phyloP scores from a whole-genome alignment of 1,139 yeast species.

The Debaryomyces psychrophilus region DNA sequence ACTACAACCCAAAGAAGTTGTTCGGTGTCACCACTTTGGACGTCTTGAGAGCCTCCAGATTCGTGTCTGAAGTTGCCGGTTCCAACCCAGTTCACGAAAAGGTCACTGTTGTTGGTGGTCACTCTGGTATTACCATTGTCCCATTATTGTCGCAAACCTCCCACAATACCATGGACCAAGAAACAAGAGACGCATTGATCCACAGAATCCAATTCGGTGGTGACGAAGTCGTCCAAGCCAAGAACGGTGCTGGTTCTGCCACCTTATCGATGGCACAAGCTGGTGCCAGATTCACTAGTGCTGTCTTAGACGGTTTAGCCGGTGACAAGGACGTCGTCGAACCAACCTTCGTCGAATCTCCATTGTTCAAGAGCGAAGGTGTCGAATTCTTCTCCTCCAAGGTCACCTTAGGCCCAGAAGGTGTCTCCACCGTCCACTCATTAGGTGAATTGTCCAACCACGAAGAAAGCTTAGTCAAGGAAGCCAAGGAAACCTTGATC shows the following conservation, averaged over 20 bases:
- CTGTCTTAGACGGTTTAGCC: conserved; percentile 59
- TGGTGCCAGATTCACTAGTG: conserved; percentile 75
- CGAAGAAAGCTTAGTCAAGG: conserved; percentile 60
- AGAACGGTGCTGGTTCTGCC: conserved; percentile 93
- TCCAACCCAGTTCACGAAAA: conserved; percentile 61
- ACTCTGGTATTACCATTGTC: conserved; percentile 93
- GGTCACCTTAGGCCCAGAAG: conserved; percentile 58
- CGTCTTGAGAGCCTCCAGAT: conserved; percentile 86
- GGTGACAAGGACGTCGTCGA: conserved; percentile 53
- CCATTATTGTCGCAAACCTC: conserved; percentile 76
- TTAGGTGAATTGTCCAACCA: conserved; percentile 56
- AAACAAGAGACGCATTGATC: conserved; percentile 67
- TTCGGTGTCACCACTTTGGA: conserved; percentile 95
- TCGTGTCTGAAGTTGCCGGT: conserved; percentile 60
- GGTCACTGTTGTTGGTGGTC: conserved; percentile 94
- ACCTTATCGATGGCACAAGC: conserved; percentile 98
- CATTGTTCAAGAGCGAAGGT: conserved; percentile 51
- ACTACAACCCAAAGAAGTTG: conserved; percentile 76
- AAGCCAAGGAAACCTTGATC: conserved; percentile 58
- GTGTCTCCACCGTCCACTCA: conserved; percentile 59
- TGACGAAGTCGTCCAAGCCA: conserved; percentile 95
- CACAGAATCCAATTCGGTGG: conserved; percentile 96
- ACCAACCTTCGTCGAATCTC: conserved; percentile 56
- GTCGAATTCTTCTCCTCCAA: conserved; percentile 68
- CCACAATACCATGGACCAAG: conserved; percentile 52